Evolutionary conservation across 139 green algal species (phyloP).

Genomic region (Tetradesmus obliquus): DNA sequence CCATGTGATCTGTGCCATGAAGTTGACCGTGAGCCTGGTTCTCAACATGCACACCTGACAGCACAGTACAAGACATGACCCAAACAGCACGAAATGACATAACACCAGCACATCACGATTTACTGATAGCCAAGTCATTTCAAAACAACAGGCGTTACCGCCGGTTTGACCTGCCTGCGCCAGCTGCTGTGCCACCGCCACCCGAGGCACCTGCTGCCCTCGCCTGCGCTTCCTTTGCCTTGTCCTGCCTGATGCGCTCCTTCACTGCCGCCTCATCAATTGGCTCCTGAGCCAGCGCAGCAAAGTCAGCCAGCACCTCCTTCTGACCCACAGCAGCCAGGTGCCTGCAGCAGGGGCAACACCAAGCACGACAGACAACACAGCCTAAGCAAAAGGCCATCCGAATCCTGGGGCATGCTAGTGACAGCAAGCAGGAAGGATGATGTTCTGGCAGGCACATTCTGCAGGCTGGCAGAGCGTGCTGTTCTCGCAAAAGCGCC

Average conservation of each 20-base stretch:
- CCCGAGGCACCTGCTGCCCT: neutral
- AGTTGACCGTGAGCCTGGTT: no score
- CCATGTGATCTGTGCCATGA: no score
- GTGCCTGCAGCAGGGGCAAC: neutral
- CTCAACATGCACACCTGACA: no score
- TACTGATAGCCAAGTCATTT: no score
- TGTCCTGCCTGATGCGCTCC: conserved; percentile 68
- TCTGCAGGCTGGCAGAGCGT: neutral
- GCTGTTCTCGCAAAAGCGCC: neutral
- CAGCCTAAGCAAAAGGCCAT: neutral
- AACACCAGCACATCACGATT: no score
- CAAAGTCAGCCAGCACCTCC: conserved; percentile 21
- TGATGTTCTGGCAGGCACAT: neutral
- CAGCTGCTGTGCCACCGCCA: neutral
- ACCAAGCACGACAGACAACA: neutral
- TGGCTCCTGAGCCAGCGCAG: neutral
- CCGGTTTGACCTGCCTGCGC: neutral
- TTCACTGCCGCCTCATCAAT: conserved; percentile 53
- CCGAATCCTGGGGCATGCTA: neutral
- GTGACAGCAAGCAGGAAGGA: neutral
- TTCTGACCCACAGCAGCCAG: conserved; percentile 4
- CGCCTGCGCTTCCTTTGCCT: conserved; percentile 65
- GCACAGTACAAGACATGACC: no score
- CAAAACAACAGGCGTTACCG: neutral
- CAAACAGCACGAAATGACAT: no score